Evolutionary conservation across 2,329 filamentous ascomycete genomes (phyloP).

Genomic region (Chrysoporthe austroafricana): DNA sequence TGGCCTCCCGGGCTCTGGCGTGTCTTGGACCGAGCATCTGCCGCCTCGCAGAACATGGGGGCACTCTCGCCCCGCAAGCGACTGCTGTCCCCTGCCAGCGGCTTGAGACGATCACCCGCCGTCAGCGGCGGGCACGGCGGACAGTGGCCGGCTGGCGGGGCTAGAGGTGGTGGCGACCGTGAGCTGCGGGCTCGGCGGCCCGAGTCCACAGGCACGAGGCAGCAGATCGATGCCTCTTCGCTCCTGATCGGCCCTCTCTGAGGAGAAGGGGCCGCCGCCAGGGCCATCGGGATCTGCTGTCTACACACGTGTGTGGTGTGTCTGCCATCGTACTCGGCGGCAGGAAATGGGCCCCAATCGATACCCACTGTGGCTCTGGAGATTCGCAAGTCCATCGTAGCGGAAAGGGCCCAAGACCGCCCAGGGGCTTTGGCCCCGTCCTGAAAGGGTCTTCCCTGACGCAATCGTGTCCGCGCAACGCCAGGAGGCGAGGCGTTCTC

Average conservation of each 20-base stretch:
- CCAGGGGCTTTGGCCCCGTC: constrained; percentile 2
- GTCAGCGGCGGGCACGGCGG: background rate
- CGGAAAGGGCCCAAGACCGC: background rate
- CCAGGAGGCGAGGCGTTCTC: background rate
- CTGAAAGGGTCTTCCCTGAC: constrained; percentile 9
- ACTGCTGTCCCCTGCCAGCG: background rate
- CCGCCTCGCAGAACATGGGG: background rate
- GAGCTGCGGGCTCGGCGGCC: no score
- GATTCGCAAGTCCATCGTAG: background rate
- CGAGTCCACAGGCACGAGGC: background rate
- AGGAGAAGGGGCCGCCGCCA: background rate
- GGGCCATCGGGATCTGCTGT: background rate
- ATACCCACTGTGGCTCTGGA: background rate
- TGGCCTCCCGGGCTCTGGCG: background rate
- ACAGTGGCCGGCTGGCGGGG: constrained; percentile 4
- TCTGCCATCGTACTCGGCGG: no score
- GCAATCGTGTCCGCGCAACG: background rate
- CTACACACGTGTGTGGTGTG: no score
- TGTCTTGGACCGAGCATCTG: background rate
- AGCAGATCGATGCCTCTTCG: background rate
- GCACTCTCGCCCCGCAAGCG: background rate
- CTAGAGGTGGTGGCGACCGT: background rate
- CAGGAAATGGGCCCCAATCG: no score
- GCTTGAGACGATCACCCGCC: no score
- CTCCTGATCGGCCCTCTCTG: background rate